Evolutionary conservation across 1,139 yeast species (phyloP).

Genomic region (Geotrichum cucujoidarum): DNA sequence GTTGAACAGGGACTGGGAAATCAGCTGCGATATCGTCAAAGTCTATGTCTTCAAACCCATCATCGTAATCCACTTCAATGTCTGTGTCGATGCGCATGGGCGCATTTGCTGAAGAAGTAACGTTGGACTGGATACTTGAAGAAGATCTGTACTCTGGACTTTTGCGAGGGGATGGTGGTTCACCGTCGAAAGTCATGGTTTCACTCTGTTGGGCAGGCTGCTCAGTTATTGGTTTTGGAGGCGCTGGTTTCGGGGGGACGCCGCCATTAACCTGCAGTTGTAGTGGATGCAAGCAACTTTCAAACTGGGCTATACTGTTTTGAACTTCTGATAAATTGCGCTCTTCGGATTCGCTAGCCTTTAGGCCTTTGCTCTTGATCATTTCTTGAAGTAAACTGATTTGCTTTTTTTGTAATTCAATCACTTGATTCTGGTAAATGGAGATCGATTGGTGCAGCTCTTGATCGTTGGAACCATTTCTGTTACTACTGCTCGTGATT

Average conservation of each 20-base stretch:
- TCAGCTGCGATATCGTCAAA: neutral
- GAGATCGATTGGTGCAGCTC: constrained; percentile 4
- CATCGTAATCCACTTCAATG: constrained; percentile 9
- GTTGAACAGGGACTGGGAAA: neutral
- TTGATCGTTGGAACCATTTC: too few species aligned
- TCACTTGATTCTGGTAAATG: constrained; percentile 10
- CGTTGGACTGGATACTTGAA: too few species aligned
- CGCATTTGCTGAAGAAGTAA: neutral
- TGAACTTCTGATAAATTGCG: neutral
- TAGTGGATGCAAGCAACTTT: neutral
- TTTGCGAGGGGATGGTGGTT: too few species aligned
- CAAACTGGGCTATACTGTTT: constrained; percentile 1
- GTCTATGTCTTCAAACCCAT: constrained; percentile 1
- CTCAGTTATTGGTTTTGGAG: neutral
- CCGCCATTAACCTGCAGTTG: neutral
- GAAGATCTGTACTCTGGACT: too few species aligned
- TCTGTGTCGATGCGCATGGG: constrained; percentile 2
- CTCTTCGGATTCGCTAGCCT: neutral
- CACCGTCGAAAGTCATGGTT: too few species aligned
- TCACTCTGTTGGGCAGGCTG: too few species aligned
- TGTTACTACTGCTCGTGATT: too few species aligned
- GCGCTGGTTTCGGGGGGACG: neutral
- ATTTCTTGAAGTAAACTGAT: constrained; percentile 2
- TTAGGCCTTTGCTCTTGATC: neutral
- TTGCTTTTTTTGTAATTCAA: constrained; percentile 12